Base-by-base conservation (phyloP, 1,139 yeast genomes). In the Geotrichum bryndzae region DNA sequence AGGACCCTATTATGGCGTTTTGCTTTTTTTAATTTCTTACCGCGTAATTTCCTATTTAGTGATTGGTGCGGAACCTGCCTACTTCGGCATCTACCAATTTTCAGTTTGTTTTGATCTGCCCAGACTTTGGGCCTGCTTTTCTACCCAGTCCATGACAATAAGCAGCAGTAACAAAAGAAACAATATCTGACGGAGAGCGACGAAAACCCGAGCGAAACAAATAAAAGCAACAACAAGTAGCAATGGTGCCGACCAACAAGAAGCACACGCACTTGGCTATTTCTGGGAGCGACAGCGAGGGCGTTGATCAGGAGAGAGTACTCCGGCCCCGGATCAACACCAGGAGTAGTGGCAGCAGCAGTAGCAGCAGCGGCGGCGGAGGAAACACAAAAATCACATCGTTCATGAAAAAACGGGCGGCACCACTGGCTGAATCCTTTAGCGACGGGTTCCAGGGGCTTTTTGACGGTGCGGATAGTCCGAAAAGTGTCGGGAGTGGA, bases 381-480 rank as follows among this genome's bases (percentile, higher is more conserved):
- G n/a, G n/a, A 35, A 35, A 35, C 1, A 13, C 48, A 7, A 41
- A n/a, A 10, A n/a, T n/a, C 10, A 41, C 48, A 15, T 41, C 18
- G 3, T 41, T 41, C 2, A 41, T 41, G 10, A 41, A 41, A 15
- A 41, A n/a, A 7, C 48, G 48, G 23, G 23, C 48, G 48, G n/a
- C n/a, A 6, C 22, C 48, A n/a, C 48, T 41, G n/a, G 48, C 48
- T n/a, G 22, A 41, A n/a, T 41, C 48, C 8, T 54, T 54, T 18
- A 54, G 56, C 23, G 56, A 54, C 29, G 56, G 56, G 3, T 54
- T 54, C 27, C 31, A 41, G n/a, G 48, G 22, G 18, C 18, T 41
- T n/a, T n/a, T 41, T n/a, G 22, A 41, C 18, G 5, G 23, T 8
- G 48, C 22, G 23, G 48, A n/a, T 15, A 41, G 48, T 10, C 48